phyloP scores from a whole-genome alignment of 495 filamentous ascomycete species.

The Articulospora tetracladia region DNA sequence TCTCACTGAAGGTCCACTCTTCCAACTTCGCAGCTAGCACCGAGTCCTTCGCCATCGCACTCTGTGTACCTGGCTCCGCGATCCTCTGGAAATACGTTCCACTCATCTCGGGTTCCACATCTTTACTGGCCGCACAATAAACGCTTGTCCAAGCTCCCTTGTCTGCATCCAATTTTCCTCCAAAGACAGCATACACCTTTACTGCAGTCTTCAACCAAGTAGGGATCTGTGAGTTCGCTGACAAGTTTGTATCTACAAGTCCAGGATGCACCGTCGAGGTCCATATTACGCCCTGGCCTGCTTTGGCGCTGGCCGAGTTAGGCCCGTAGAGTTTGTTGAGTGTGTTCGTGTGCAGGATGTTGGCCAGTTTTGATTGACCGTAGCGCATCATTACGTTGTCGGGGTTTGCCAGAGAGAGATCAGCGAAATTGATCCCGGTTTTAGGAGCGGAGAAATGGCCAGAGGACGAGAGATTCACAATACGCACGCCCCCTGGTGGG shows the following conservation, averaged over 20 bases:
- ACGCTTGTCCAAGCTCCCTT: conserved; percentile 37
- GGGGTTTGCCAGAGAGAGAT: conserved; percentile 34
- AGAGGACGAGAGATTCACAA: conserved; percentile 36
- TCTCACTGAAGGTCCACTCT: conserved; percentile 21
- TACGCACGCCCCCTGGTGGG: conserved; percentile 32
- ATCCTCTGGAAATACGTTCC: conserved; percentile 34
- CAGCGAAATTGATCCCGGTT: conserved; percentile 40
- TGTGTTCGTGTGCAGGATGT: conserved; percentile 56
- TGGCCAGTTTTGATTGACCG: conserved; percentile 64
- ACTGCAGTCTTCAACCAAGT: conserved; percentile 16
- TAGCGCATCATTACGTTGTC: conserved; percentile 47
- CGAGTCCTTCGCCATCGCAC: conserved; percentile 22
- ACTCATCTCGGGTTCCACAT: conserved; percentile 35
- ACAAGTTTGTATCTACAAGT: conserved; percentile 35
- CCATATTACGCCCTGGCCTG: conserved; percentile 33
- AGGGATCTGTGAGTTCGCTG: conserved; percentile 17
- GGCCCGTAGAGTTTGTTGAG: conserved; percentile 41
- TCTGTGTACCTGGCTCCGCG: conserved; percentile 30
- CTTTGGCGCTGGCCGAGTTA: conserved; percentile 23
- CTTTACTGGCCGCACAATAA: conserved; percentile 37
- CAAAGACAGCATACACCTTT: conserved; percentile 23
- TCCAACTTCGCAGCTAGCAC: conserved; percentile 30
- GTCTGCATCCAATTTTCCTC: conserved; percentile 28
- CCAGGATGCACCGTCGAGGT: conserved; percentile 39
- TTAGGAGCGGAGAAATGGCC: conserved; percentile 32